Percentiles rank a stretch among this genome's conserved stretches.
Evolutionary conservation across 2,329 filamentous ascomycete genomes (phyloP).

Genomic region (Colletotrichum navitas): DNA sequence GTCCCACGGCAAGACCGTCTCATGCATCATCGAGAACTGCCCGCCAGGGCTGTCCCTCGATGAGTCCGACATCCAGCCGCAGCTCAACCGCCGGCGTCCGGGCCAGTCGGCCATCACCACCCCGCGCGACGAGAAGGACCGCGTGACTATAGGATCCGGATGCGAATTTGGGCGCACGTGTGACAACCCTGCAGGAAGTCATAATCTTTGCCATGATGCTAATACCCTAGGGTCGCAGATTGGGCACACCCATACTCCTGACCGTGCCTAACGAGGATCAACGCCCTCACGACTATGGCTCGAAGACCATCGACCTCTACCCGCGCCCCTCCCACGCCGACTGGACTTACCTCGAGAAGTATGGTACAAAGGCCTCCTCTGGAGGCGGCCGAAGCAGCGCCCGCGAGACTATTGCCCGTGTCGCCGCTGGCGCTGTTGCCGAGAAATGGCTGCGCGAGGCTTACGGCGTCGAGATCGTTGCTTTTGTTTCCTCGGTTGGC

Average conservation of each 20-base stretch:
- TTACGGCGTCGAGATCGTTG: constrained; percentile 90
- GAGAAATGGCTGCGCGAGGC: constrained; percentile 89
- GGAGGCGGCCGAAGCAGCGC: constrained; percentile 92
- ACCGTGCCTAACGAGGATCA: constrained; percentile 93
- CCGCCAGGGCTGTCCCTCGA: constrained; percentile 89
- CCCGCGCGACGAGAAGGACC: constrained; percentile 91
- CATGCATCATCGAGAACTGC: constrained; percentile 93
- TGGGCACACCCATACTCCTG: constrained; percentile 91
- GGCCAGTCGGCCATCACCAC: constrained; percentile 93
- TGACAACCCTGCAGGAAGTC: too few relatives aligned
- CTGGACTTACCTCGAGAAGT: constrained; percentile 98
- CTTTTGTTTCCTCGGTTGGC: constrained; percentile 90
- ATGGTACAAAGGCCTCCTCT: constrained; percentile 86
- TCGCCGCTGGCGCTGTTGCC: constrained; percentile 91
- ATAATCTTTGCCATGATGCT: too few relatives aligned
- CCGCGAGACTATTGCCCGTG: constrained; percentile 93
- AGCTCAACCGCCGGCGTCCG: constrained; percentile 90
- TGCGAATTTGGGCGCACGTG: too few relatives aligned
- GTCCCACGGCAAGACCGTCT: constrained; percentile 92
- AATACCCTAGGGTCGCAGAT: constrained; percentile 67
- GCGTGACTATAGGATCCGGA: constrained; percentile 74
- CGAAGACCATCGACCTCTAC: constrained; percentile 90
- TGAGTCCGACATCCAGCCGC: constrained; percentile 91
- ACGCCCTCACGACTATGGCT: constrained; percentile 90
- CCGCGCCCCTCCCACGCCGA: constrained; percentile 94